Percentiles rank a stretch among this genome's conserved stretches.
Evolutionary conservation across 306 rosid genomes (phyloP).

Genomic region (Inga laurina): DNA sequence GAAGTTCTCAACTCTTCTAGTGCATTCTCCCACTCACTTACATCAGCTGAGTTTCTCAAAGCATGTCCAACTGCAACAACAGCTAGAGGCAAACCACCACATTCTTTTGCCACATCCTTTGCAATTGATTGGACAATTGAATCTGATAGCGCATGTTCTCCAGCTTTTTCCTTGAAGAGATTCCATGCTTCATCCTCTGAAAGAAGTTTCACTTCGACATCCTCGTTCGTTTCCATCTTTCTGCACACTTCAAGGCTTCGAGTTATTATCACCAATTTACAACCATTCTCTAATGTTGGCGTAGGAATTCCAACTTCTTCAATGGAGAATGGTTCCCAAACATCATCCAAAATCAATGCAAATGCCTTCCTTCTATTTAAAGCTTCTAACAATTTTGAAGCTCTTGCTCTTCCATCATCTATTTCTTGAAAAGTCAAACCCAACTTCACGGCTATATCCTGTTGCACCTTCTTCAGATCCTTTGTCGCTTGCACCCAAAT

Average conservation of each 20-base stretch:
- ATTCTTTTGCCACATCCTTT: background rate
- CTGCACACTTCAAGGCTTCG: slow-evolving; percentile 6
- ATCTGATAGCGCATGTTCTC: background rate
- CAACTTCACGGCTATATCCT: slow-evolving; percentile 12
- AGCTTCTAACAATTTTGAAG: slow-evolving; percentile 14
- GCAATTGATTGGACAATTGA: background rate
- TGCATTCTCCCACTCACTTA: slow-evolving; percentile 27
- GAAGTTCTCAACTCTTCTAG: slow-evolving; percentile 22
- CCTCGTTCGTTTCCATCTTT: slow-evolving; percentile 25
- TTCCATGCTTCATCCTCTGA: slow-evolving; percentile 23
- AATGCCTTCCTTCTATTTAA: slow-evolving; percentile 1
- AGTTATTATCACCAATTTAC: slow-evolving; percentile 21
- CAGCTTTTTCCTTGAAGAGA: slow-evolving; percentile 25
- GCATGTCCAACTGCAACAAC: slow-evolving; percentile 30
- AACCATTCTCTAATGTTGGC: slow-evolving; percentile 23
- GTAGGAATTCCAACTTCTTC: slow-evolving; percentile 30
- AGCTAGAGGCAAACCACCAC: background rate
- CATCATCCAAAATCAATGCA: slow-evolving; percentile 24
- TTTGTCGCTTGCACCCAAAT: background rate
- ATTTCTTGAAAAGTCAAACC: background rate
- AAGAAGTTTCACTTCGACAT: slow-evolving; percentile 22
- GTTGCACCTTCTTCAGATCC: background rate
- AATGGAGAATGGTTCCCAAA: slow-evolving; percentile 29
- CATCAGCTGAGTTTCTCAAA: slow-evolving; percentile 15
- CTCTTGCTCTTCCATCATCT: background rate